Conservation (phyloP, 139 green algal genomes). For the Chara braunii region DNA sequence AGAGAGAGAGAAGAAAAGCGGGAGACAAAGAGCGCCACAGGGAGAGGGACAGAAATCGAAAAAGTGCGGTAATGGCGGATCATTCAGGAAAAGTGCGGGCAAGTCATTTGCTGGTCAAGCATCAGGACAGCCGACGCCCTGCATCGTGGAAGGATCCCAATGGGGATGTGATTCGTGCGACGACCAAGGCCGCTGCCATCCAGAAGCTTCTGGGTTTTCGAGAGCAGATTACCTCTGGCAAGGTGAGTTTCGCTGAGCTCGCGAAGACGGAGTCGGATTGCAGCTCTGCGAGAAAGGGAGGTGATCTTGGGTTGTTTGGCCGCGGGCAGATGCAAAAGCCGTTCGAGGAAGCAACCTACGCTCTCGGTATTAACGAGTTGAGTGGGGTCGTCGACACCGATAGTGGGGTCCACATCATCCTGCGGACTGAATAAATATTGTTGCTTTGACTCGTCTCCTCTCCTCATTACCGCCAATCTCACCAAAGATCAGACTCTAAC, state of each 20-base stretch:
- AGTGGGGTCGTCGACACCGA: slow-evolving; percentile 48
- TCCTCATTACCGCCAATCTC: too few species aligned
- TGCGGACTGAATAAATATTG: slow-evolving; percentile 35
- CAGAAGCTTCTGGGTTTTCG: slow-evolving; percentile 23
- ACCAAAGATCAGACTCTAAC: too few species aligned
- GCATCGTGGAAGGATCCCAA: slow-evolving; percentile 31
- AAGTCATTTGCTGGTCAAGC: slow-evolving; percentile 36
- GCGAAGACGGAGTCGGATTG: slow-evolving; percentile 43
- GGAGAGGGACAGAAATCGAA: too few species aligned
- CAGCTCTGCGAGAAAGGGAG: slow-evolving; percentile 36
- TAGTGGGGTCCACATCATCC: slow-evolving; percentile 50
- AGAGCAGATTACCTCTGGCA: slow-evolving; percentile 13
- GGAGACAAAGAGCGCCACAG: too few species aligned
- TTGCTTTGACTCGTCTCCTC: too few species aligned
- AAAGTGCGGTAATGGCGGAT: too few species aligned
- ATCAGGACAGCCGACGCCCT: slow-evolving; percentile 17
- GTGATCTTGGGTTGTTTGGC: slow-evolving; percentile 45
- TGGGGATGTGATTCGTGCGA: slow-evolving; percentile 25
- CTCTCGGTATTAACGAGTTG: slow-evolving; percentile 44
- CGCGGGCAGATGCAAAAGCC: slow-evolving; percentile 45
- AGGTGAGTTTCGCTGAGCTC: slow-evolving; percentile 36
- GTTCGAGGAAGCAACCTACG: slow-evolving; percentile 49
- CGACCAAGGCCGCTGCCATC: slow-evolving; percentile 32
- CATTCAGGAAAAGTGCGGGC: slow-evolving; percentile 31
- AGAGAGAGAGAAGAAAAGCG: too few species aligned